Percentiles rank a stretch among this genome's conserved stretches.
Evolutionary conservation across 495 filamentous ascomycete genomes (phyloP).

Genomic region (Lepidopterella palustris): DNA sequence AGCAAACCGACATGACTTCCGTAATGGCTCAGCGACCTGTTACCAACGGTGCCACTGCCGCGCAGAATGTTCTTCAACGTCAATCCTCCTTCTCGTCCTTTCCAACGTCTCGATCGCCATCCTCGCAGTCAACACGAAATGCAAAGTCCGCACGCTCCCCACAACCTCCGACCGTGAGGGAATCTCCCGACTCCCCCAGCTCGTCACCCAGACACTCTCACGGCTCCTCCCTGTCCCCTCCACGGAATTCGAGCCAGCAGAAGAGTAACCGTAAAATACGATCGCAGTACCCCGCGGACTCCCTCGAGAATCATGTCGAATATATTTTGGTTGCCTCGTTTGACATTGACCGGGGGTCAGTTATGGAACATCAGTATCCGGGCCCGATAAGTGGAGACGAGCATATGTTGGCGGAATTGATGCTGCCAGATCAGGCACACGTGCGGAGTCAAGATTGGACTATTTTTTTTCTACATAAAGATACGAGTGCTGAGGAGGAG

Average conservation of each 20-base stretch:
- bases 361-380: constrained; percentile 98
- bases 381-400: constrained; percentile 94
- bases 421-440: constrained; percentile 97
- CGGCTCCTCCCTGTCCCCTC: constrained; percentile 12
- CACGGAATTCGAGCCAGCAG: background rate
- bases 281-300: constrained; percentile 80
- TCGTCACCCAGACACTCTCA: constrained; percentile 13
- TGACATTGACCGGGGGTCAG: constrained; percentile 88
- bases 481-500: constrained; percentile 72
- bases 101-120: constrained; percentile 48
- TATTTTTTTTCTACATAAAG: constrained; percentile 97
- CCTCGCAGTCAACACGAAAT: constrained; percentile 44
- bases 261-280: constrained; percentile 47
- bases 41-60: constrained; percentile 3
- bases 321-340: constrained; percentile 99
- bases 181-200: constrained; percentile 24
- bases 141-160: constrained; percentile 48
- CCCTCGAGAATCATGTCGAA: constrained; percentile 86
- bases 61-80: constrained; percentile 29
- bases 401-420: constrained; percentile 94
- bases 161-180: constrained; percentile 44
- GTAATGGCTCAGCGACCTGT: constrained; percentile 8
- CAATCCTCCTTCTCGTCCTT: constrained; percentile 55
- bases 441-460: constrained; percentile 97
- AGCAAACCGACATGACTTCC: constrained; percentile 4